These are phyloP conservation scores for Boletus vinaceobasis DNA, from an alignment of 768 basidiomycete species.

Conservation along the genomic window DNA sequence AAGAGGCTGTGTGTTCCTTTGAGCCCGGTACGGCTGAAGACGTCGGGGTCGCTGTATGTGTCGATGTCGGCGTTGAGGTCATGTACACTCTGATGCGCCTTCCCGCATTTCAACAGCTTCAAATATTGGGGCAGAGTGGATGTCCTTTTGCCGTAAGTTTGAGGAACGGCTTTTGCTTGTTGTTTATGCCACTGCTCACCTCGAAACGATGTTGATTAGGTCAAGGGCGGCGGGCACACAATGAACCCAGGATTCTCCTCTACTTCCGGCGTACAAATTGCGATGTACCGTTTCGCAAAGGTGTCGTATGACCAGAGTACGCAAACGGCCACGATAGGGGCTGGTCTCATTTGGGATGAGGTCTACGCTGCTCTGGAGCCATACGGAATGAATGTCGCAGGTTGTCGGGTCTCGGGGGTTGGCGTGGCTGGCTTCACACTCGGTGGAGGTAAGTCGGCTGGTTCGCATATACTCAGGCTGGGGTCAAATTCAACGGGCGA, in stretches of 20 bases:
- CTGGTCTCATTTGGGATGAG: slow-evolving; percentile 62
- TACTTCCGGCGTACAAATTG: slow-evolving; percentile 56
- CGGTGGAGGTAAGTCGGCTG: slow-evolving; percentile 46
- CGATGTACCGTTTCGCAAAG: slow-evolving; percentile 47
- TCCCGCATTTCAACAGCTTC: slow-evolving; percentile 36
- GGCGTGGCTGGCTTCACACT: slow-evolving; percentile 59
- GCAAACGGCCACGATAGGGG: slow-evolving; percentile 39
- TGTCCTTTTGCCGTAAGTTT: slow-evolving; percentile 54
- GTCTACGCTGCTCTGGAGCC: slow-evolving; percentile 55
- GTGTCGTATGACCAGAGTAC: slow-evolving; percentile 39
- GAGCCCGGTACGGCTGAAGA: slow-evolving; percentile 58
- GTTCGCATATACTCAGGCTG: neutral
- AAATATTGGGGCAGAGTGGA: slow-evolving; percentile 39
- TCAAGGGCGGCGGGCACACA: slow-evolving; percentile 63
- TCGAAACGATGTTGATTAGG: slow-evolving; percentile 29
- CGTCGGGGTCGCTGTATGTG: slow-evolving; percentile 44
- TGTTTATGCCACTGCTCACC: neutral
- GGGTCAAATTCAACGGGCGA: slow-evolving; percentile 1
- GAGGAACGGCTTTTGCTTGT: neutral
- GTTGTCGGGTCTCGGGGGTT: slow-evolving; percentile 55
- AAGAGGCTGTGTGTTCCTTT: slow-evolving; percentile 49
- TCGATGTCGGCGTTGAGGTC: neutral
- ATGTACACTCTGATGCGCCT: neutral
- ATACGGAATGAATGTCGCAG: slow-evolving; percentile 51
- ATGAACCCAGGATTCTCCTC: slow-evolving; percentile 58